These are phyloP conservation scores for Tritrichomonas musculus DNA, from an alignment of 208 protist species.

Conservation along the genomic window DNA sequence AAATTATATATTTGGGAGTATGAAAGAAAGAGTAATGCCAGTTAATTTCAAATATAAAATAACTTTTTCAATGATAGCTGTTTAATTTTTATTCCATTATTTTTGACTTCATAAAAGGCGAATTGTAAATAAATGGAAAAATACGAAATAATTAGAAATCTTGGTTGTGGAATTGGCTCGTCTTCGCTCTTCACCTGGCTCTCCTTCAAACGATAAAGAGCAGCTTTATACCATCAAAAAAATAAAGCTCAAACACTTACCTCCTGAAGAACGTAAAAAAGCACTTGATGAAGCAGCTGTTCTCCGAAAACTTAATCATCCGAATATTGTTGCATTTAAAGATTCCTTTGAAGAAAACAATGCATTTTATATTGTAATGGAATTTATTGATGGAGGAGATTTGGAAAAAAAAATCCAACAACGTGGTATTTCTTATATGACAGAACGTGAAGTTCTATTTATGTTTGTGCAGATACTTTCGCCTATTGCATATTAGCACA, in stretches of 20 bases:
- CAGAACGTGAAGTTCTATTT: slow-evolving; percentile 32
- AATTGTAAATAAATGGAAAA: too few relatives aligned
- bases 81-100: too few relatives aligned
- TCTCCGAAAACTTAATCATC: background rate
- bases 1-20: too few relatives aligned
- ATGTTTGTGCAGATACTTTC: slow-evolving; percentile 41
- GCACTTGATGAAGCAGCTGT: background rate
- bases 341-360: background rate
- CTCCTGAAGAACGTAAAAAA: background rate
- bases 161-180: background rate
- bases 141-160: background rate
- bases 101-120: too few relatives aligned
- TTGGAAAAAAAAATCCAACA: background rate
- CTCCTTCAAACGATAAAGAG: too few relatives aligned
- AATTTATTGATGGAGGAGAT: background rate
- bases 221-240: background rate
- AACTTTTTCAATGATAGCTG: too few relatives aligned
- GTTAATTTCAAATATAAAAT: too few relatives aligned
- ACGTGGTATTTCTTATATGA: background rate
- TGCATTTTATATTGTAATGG: background rate
- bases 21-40: too few relatives aligned
- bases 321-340: background rate
- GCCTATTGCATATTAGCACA: slow-evolving; percentile 35
- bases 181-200: too few relatives aligned
- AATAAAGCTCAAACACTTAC: background rate